Base-by-base conservation (phyloP, 1,284 basidiomycete species). In the Ceratobasidium sp. region DNA sequence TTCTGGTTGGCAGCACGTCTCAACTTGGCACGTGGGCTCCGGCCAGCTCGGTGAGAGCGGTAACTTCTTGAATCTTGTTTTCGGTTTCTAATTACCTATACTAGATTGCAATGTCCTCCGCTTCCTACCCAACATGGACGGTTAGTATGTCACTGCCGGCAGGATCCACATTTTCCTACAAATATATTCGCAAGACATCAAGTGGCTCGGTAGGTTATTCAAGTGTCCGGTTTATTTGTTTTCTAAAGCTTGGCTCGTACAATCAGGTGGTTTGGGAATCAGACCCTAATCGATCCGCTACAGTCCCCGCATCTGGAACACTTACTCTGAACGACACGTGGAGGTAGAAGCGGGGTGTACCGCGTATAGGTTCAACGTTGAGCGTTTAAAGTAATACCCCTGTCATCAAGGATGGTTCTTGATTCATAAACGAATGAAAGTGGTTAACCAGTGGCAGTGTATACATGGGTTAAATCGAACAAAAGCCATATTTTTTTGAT, bases 151-250 rank as follows among this genome's bases (percentile, higher is more conserved):
- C 76, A 25, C 72, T 89, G 0, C 84, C 86, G 0, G 78, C 82
- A 0, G 80, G 77, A 60, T 85, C 83, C 0, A 72, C 74, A 0
- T 86, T 88, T 75, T 73, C 85, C 72, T 88, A 85, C 78, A 89
- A 88, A 76, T 87, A 86, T 70, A 84, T 88, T 71, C 78, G 84
- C 31, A 86, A 85, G 75, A 83, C 84, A 71, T 78, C 80, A 1
- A 79, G 85, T 71, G 86, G 85, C 56, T 82, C 76, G 69, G 86
- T 87, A 72, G 72, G 85, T 79, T 2, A 20, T n/a, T n/a, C n/a
- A n/a, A n/a, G n/a, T n/a, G n/a, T n/a, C n/a, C n/a, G n/a, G 40
- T 40, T 70, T 55, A 52, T 29, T 15, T 29, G 29, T 29, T 27
- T 17, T 42, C 31, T 34, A 25, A 49, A n/a, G 22, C 20, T 43